Evolutionary conservation across 169 alveolate genomes (phyloP), one percentile per base, ranked within the genome.

Genomic region (Plasmodium yoelii): DNA sequence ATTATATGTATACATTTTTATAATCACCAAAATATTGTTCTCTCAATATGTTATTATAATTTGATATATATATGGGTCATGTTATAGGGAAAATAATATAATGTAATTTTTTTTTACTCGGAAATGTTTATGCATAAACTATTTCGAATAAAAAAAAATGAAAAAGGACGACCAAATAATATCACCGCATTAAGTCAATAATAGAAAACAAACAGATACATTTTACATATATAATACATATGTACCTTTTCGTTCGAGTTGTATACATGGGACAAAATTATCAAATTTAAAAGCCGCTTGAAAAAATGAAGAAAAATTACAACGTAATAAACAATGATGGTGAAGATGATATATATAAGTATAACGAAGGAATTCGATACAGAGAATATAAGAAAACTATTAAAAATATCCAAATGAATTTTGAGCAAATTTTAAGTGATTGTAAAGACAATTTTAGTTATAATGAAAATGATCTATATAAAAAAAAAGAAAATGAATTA

Each of bases 331-430:
- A 26, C 12, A 72, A 82, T 39, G 64, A 68, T 39, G 90, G 67
- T 9, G 46, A 67, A 24, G 7, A 19, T 15, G 42, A 34, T 34
- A 5, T 34, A 34, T 42, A 49, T 34, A 70, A 82, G 18, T 53
- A 61, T 51, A 46, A 57, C 51, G 65, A 82, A 39, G 63, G 72
- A 42, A 24, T 82, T 28, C 39, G 72, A 15, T 82, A 82, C 18
- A 28, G 90, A 56, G 90, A 82, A 68, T 82, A 82, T 19, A 82
- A 82, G 46, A 82, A 68, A 71, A 56, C 22, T 28, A 68, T 82
- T 53, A 60, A 73, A 46, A 82, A 67, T 56, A n/a, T 68, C 5
- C 90, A 82, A 49, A 67, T 82, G 44, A 65, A 82, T 24, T 82
- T 61, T 82, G 90, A 82, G 51, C 74, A 61, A 51, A 18, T 15